Percentiles rank a stretch among this genome's conserved stretches.
Conservation (phyloP, 2,329 filamentous ascomycete species). For the Apiospora saccharicola region DNA sequence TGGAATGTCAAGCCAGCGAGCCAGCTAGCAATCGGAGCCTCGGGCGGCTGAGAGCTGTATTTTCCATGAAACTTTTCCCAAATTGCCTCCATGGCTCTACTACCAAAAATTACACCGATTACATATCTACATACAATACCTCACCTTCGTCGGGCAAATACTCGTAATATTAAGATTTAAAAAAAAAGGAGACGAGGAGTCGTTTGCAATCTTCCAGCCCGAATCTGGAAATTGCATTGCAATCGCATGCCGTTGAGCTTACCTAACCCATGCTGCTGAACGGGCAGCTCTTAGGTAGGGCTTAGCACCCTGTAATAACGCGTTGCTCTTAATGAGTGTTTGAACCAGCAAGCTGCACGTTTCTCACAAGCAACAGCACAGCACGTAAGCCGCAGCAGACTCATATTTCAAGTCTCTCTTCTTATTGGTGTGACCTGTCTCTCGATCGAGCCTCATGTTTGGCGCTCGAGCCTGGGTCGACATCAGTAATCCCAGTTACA, state of each 20-base stretch:
- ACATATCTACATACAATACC: no score
- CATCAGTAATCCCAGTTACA: background rate
- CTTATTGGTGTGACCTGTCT: background rate
- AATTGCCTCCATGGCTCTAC: background rate
- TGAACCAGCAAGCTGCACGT: background rate
- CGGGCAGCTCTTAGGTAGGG: background rate
- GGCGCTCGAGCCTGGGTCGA: background rate
- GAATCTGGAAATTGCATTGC: background rate
- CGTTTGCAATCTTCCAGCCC: background rate
- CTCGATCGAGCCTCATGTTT: background rate
- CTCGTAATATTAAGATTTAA: no score
- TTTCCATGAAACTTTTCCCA: background rate
- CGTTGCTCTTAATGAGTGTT: background rate
- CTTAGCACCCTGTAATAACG: constrained; percentile 6
- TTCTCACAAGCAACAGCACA: background rate
- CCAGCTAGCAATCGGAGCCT: background rate
- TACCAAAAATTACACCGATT: background rate
- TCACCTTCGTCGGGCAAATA: no score
- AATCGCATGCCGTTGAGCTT: background rate
- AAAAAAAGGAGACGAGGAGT: background rate
- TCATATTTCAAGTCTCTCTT: background rate
- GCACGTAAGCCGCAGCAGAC: background rate
- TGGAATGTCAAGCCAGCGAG: background rate
- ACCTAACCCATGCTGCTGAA: background rate
- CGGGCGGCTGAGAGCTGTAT: background rate